Percentiles rank a stretch among this genome's conserved stretches.
Conservation (phyloP, 345 rosid genomes). For the Linum trigynum region DNA sequence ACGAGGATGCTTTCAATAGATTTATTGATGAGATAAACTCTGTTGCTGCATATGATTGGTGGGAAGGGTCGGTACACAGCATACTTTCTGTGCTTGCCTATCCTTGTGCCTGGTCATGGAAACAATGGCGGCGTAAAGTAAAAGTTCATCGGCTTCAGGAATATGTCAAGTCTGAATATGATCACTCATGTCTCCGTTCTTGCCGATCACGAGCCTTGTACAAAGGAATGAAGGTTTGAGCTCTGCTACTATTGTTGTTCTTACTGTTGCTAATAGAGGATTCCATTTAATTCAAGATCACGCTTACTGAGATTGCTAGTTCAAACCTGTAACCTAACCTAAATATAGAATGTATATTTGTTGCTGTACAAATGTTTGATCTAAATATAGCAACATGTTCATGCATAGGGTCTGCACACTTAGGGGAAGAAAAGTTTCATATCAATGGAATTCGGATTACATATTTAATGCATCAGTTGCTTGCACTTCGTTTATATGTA, state of each 20-base stretch:
- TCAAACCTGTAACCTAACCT: no score
- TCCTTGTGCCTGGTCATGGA: conserved; percentile 99
- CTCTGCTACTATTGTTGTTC: conserved; percentile 6
- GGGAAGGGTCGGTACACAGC: conserved; percentile 98
- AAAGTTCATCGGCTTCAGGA: conserved; percentile 91
- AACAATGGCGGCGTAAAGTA: conserved; percentile 84
- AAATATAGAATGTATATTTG: no score
- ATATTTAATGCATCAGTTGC: background rate
- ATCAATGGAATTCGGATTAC: no score
- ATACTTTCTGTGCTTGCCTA: conserved; percentile 83
- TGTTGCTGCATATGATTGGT: conserved; percentile 98
- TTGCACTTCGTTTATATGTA: background rate
- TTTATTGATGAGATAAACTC: conserved; percentile 95
- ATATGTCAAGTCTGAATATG: conserved; percentile 92
- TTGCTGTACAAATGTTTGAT: no score
- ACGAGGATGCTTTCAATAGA: conserved; percentile 96
- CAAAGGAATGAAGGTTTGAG: conserved; percentile 92
- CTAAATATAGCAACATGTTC: no score
- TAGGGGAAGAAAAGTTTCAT: no score
- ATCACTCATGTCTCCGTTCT: conserved; percentile 96
- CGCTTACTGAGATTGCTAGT: background rate
- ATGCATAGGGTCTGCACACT: no score
- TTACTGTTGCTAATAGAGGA: background rate
- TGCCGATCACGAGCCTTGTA: conserved; percentile 96
- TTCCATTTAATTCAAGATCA: background rate